Evolutionary conservation across 1,139 yeast genomes (phyloP).

Genomic region (Lodderomyces margitis): DNA sequence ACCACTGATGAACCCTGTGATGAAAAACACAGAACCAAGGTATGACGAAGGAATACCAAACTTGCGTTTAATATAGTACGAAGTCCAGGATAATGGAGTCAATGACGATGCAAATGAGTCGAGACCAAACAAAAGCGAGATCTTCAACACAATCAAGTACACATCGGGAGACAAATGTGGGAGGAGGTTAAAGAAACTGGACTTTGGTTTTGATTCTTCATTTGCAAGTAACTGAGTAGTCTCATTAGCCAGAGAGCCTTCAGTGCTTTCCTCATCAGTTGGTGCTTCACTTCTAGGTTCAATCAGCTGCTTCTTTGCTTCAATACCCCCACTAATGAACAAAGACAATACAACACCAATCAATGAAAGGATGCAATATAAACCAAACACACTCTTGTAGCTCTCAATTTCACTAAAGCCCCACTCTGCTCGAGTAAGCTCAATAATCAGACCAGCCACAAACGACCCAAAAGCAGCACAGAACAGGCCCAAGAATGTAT

Average conservation of each 20-base stretch:
- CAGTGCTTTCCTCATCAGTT: constrained; percentile 3
- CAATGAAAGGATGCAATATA: constrained; percentile 22
- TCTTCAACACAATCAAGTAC: constrained; percentile 27
- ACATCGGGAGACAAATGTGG: constrained; percentile 22
- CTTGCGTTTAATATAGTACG: constrained; percentile 37
- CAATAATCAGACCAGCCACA: constrained; percentile 30
- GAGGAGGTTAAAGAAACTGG: constrained; percentile 15
- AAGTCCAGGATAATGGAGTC: constrained; percentile 45
- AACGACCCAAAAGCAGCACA: constrained; percentile 39
- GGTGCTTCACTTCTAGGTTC: neutral
- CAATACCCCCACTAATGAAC: constrained; percentile 21
- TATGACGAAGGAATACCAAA: constrained; percentile 32
- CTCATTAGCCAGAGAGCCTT: constrained; percentile 9
- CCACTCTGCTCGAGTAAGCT: constrained; percentile 18
- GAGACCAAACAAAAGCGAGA: constrained; percentile 37
- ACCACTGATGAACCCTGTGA: constrained; percentile 39
- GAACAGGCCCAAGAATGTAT: constrained; percentile 36
- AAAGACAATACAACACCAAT: constrained; percentile 20
- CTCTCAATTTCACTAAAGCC: constrained; percentile 24
- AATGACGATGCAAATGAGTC: constrained; percentile 47
- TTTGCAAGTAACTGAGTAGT: constrained; percentile 14
- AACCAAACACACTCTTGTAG: constrained; percentile 30
- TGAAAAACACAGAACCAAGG: constrained; percentile 40
- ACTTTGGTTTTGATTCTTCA: neutral
- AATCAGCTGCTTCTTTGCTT: constrained; percentile 13